These are phyloP conservation scores for Fraxinus paxiana DNA, from an alignment of 305 asterid genomes.

Conservation along the genomic window DNA sequence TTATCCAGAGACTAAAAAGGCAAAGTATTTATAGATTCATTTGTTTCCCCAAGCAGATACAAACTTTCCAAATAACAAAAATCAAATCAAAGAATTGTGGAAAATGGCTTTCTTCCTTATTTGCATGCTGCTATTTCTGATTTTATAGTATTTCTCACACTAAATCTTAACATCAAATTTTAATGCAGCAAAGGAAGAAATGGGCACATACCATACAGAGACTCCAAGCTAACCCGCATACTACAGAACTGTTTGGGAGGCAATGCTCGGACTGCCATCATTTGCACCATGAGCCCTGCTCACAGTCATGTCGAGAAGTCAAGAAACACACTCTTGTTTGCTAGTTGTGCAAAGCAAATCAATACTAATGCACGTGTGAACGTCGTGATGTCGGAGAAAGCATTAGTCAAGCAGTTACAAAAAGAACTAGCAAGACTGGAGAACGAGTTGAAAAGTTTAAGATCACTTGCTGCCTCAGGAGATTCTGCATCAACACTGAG, in stretches of 20 bases:
- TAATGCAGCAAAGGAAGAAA: conserved; percentile 80
- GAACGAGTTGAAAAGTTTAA: conserved; percentile 56
- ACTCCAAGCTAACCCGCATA: conserved; percentile 94
- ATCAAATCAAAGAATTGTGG: conserved; percentile 30
- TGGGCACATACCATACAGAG: conserved; percentile 79
- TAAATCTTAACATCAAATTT: not conserved
- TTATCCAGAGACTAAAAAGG: not conserved
- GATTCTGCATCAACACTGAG: conserved; percentile 50
- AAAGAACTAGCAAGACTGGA: conserved; percentile 69
- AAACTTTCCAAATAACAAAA: conserved; percentile 40
- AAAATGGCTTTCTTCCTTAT: not conserved
- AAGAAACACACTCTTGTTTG: conserved; percentile 81
- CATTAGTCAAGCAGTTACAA: conserved; percentile 76
- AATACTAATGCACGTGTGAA: conserved; percentile 76
- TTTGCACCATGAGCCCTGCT: conserved; percentile 98
- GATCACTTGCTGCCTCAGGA: conserved; percentile 37
- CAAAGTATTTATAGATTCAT: not conserved
- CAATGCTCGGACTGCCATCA: conserved; percentile 80
- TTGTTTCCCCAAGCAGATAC: conserved; percentile 62
- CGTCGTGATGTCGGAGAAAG: conserved; percentile 84
- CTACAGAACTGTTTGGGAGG: conserved; percentile 87
- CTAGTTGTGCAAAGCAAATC: conserved; percentile 87
- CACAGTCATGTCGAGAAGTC: conserved; percentile 83
- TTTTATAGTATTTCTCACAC: not conserved
- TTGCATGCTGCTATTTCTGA: not conserved